Evolutionary conservation across 2,329 filamentous ascomycete species (phyloP), one percentile per base, ranked within the genome.

Genomic region (Acarospora socialis): DNA sequence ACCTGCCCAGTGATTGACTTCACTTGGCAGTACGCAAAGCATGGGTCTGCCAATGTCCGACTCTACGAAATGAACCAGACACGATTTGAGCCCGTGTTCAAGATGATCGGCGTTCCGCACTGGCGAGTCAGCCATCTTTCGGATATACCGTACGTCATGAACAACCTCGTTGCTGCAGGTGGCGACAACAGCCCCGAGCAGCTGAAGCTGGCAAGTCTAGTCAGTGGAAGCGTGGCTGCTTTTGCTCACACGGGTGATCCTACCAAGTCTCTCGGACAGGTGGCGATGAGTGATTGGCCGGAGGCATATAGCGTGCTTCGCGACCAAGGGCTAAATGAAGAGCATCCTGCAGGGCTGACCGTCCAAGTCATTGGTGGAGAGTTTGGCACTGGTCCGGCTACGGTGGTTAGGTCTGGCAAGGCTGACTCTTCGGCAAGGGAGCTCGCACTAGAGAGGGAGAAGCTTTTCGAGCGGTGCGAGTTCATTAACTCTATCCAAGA

Each of bases 61-160:
- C 12, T 54, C 3, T 51, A 51, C 19, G 46, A 51, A 23, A 43
- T 45, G 16, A 54, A 54, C 28, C 32, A 42, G 2, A 54, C 50
- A 7, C 37, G 46, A 10, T 50, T 41, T 19, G 23, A 37, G 1
- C 48, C 51, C 2, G 34, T 39, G 1, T 53, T 42, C 28, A 36
- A 48, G 17, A 19, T 15, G 1, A 53, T 54, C 50, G 49, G 48
- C 1, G 47, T 53, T 4, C 42, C 48, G 1, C 46, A 50, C 43
- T 54, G 50, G 52, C 41, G 48, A 10, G 49, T 53, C 2, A 42
- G 48, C 4, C 52, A 54, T 26, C 41, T 54, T 5, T 50, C 46
- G 21, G 50, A 53, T 39, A 52, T 54, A 15, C 51, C 51, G 0
- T 53, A 54, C 22, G 42, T 50, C 8, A 28, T 52, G 19, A 49